Base-by-base conservation (phyloP, 805 yeast genomes). In the Lachancea sp. region DNA sequence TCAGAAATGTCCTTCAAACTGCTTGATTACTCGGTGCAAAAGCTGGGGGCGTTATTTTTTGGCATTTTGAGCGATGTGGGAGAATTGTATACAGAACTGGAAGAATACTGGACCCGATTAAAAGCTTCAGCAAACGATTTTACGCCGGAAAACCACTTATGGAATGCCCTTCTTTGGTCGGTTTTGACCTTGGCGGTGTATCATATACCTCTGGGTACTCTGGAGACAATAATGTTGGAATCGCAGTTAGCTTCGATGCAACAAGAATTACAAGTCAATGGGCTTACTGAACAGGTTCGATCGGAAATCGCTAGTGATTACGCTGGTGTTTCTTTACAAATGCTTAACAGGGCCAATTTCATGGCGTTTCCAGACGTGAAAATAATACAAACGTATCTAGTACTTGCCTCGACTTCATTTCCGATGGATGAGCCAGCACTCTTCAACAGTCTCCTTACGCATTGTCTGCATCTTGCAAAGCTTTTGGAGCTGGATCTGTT, bases 1-100 rank as follows among this genome's bases (percentile, higher is more conserved):
- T 38, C 45, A 18, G 60, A 57, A 1, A 49, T 46, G 13, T 52
- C 59, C 2, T 60, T 51, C 44, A 45, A 55, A 15, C 22, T 65
- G 13, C 43, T 63, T 9, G 59, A 61, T 34, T 59, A 53, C 44
- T 48, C 67, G 1, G 49, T 60, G 43, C 65, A 61, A 45, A 56
- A 55, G n/a, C 36, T 63, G 11, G 68, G 69, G 3, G 48, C 56
- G 2, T 46, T 65, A 19, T 63, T 47, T 49, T 60, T 63, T 49
- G 66, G 66, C 9, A 48, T 52, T n/a, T 35, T 65, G 13, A 54
- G 58, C 29, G 67, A 63, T 41, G 54, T 63, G 2, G 52, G 56
- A 13, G 65, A 62, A 12, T 45, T 62, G 20, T 60, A 58, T 25
- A 19, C 51, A 11, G 46, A 55, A 26, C 46, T 60, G 22, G 60